These are phyloP conservation scores for Herpotrichia juniperi DNA, from an alignment of 2,329 filamentous ascomycete species.

Conservation along the genomic window DNA sequence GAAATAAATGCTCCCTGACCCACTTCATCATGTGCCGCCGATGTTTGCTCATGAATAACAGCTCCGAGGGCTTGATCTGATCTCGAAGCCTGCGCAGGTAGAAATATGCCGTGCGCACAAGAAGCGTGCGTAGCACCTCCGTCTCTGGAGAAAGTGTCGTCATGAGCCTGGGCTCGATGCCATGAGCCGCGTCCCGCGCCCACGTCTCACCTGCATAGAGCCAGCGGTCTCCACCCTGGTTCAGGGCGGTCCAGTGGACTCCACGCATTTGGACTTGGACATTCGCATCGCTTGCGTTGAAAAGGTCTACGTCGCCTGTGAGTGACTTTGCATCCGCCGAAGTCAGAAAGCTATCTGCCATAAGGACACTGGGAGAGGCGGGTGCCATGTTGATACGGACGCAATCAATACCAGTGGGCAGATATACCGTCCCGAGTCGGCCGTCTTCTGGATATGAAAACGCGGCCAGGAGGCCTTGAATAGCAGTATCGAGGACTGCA, in stretches of 20 bases:
- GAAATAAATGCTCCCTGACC: constrained; percentile 4
- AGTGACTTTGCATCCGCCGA: constrained; percentile 5
- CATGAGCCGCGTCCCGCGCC: constrained; percentile 7
- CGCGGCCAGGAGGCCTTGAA: constrained; percentile 7
- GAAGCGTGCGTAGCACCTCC: constrained; percentile 7
- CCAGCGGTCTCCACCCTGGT: constrained; percentile 6
- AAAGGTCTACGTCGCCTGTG: constrained; percentile 7
- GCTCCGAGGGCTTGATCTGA: constrained; percentile 9
- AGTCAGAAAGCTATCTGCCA: constrained; percentile 11
- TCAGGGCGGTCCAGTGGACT: constrained; percentile 6
- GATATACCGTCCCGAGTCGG: constrained; percentile 5
- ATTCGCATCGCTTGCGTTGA: constrained; percentile 4
- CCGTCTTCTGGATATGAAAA: constrained; percentile 12
- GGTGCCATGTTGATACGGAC: constrained; percentile 4
- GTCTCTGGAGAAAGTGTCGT: constrained; percentile 8
- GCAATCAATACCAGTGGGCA: constrained; percentile 10
- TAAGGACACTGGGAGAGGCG: not conserved
- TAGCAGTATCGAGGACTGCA: constrained; percentile 8
- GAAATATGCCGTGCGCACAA: constrained; percentile 9
- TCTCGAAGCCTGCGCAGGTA: constrained; percentile 8
- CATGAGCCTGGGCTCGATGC: constrained; percentile 10
- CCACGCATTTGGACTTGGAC: constrained; percentile 7
- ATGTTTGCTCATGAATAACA: constrained; percentile 6
- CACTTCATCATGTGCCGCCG: constrained; percentile 6
- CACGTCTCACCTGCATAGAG: constrained; percentile 14